Base-by-base conservation (phyloP, 768 basidiomycete genomes). In the Chalciporus chontae region DNA sequence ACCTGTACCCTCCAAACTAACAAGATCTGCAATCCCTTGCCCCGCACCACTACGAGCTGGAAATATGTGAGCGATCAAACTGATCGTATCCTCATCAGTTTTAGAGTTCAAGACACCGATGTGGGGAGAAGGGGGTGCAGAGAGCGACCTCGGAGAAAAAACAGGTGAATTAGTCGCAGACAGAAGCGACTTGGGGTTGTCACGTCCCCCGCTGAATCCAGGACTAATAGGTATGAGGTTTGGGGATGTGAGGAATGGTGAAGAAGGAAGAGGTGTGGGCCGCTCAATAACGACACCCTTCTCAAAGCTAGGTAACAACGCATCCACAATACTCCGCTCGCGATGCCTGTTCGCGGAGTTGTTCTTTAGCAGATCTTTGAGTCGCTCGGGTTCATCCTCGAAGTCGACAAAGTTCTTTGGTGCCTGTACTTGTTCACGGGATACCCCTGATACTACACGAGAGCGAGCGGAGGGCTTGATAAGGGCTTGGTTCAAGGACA, bases 391-490 rank as follows among this genome's bases (percentile, higher is more conserved):
- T 60, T 92, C 90, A 39, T 90, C 86, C 3, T 91, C 90, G 49
- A 83, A 89, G 61, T 92, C 90, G 2, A 90, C 84, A 59, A 79
- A 84, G 56, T 82, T 88, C 68, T 79, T 88, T 0, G 87, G 81
- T 0, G 89, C 90, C 63, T 90, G 85, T 0, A 79, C 87, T 51
- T 78, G 78, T 52, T 88, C 85, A 8, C 72, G 71, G 8, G 81
- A 87, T 5, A 92, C 69, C 10, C 81, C 84, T n/a, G 88, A 85
- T 1, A 88, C 85, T 5, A 85, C 77, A 5, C 79, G 75, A 15
- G 85, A 77, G 44, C 81, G 78, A 23, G 76, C 68, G n/a, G 77
- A 68, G 10, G 83, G 66, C 32, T 71, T 71, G 61, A 85, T 83
- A 4, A 80, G 78, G 8, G 75, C 53, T 38, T 64, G 67, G 37